These are phyloP conservation scores for Chlamydomonas schloesseri DNA, from an alignment of 139 green algal species.

Conservation along the genomic window DNA sequence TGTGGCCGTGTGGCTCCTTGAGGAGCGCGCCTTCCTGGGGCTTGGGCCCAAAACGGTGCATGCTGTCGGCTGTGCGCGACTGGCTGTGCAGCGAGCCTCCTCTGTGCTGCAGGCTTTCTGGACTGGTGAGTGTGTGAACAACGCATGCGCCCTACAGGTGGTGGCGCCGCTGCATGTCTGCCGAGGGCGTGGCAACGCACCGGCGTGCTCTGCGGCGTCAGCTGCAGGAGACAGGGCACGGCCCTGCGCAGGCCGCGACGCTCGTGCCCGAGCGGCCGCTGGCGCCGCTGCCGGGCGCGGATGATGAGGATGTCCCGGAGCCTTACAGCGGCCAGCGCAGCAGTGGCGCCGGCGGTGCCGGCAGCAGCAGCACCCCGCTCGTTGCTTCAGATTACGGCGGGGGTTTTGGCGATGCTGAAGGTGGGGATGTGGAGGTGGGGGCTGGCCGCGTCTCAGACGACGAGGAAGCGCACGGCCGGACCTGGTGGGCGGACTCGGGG, in stretches of 20 bases:
- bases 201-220: slow-evolving; percentile 7
- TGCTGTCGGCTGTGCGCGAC: background rate
- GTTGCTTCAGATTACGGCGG: too few species aligned
- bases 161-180: slow-evolving; percentile 26
- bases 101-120: too few species aligned
- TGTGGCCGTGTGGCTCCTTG: background rate
- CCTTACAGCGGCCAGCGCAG: background rate
- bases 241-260: background rate
- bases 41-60: background rate
- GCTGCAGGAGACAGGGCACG: slow-evolving; percentile 11
- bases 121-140: too few species aligned
- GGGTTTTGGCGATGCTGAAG: too few species aligned
- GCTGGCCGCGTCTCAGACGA: background rate
- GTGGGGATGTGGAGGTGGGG: too few species aligned
- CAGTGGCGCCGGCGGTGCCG: background rate
- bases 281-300: background rate
- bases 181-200: background rate
- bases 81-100: background rate
- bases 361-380: background rate
- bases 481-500: too few species aligned
- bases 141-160: background rate
- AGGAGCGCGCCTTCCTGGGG: background rate
- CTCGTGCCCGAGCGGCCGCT: background rate
- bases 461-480: background rate
- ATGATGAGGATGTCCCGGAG: background rate